Evolutionary conservation across 2,329 filamentous ascomycete species (phyloP), one percentile per base, ranked within the genome.

Genomic region (Simplicillium sp.): DNA sequence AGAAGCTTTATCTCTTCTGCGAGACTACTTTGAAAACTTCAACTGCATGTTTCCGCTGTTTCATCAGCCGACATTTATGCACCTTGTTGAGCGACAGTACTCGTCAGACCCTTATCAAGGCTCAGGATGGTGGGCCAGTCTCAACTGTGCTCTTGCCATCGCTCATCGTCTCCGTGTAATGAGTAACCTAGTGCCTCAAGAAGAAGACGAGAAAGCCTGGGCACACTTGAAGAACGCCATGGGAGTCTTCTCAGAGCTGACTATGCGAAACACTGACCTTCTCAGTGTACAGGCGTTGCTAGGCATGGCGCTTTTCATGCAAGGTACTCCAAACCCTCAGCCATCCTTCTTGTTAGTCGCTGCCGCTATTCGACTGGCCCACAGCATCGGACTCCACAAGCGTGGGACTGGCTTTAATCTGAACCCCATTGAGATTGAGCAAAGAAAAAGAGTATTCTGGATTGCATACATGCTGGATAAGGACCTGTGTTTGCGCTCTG

Each of bases 11-110:
- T 94, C 87, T 2, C 67, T 97, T 31, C 77, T 96, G 45, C 87
- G 84, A 60, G 92, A 98, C 60, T 98, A 84, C 56, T 98, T 98
- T 50, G 87, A 94, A 55, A 96, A 96, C 64, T 97, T 98, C 73
- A 98, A 98, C 67, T 92, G 87, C 77, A 90, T 97, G 77, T 95
- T 97, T 56, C 92, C 92, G 6, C 71, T 98, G 4, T 98, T 95
- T 55, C 92, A 98, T 60, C 89, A 96, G 59, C 89, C 90, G 1
- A 97, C 92, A 0, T 98, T 98, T 57, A 97, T 97, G 87, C 89
- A 96, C 56, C 71, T 97, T 5, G 88, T 96, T 28, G 88, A 97
- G 55, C 80, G 84, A 50, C 90, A 97, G 58, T 98, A 97, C 61
- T 94, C 88, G 1, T 70, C 80, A 38, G 86, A 97, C 50, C 90